Evolutionary conservation across 495 filamentous ascomycete species (phyloP).

Genomic region (Trypethelium eluteriae): DNA sequence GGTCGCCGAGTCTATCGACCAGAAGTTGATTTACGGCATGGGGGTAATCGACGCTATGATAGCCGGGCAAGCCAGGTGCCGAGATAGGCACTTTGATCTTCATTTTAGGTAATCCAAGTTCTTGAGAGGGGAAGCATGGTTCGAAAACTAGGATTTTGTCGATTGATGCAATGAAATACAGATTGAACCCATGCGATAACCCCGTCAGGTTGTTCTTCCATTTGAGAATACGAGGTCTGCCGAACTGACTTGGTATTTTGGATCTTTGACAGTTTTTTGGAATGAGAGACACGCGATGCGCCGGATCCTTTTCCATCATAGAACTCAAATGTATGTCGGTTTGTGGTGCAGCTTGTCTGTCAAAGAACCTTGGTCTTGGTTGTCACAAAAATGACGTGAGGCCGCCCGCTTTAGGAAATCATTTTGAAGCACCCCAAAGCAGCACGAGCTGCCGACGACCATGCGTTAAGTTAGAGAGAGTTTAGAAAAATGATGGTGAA

Average conservation of each 20-base stretch:
- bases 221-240: neutral
- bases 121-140: conserved; percentile 59
- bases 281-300: neutral
- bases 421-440: too few species aligned
- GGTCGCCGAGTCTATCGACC: conserved; percentile 67
- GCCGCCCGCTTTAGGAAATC: too few species aligned
- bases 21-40: conserved; percentile 76
- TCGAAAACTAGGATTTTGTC: conserved; percentile 66
- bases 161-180: conserved; percentile 71
- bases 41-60: conserved; percentile 48
- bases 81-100: conserved; percentile 58
- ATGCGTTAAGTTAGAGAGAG: too few species aligned
- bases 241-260: neutral
- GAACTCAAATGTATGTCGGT: neutral
- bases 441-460: too few species aligned
- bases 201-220: conserved; percentile 38
- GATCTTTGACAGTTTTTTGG: neutral
- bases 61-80: conserved; percentile 41
- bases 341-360: too few species aligned
- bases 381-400: too few species aligned
- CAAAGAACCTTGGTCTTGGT: too few species aligned
- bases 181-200: conserved; percentile 51
- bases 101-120: conserved; percentile 52
- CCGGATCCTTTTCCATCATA: neutral
- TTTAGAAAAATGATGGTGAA: too few species aligned